These are phyloP conservation scores for Bruguiera hainesii DNA, from an alignment of 441 rosid species.

Conservation along the genomic window DNA sequence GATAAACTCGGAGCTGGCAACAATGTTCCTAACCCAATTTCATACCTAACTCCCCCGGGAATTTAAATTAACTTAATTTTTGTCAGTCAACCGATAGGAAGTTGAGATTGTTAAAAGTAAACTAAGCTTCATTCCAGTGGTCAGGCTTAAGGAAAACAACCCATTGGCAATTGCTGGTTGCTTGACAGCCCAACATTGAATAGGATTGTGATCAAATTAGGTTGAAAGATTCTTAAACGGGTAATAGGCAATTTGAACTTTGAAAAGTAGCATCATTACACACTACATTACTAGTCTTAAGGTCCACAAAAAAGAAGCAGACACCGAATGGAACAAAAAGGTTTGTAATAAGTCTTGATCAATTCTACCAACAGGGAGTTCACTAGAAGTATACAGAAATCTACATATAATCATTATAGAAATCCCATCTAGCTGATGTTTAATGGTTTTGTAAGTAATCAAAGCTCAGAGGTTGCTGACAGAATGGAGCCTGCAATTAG, in stretches of 20 bases:
- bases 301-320: slow-evolving; percentile 8
- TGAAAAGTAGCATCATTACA: slow-evolving; percentile 11
- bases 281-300: slow-evolving; percentile 9
- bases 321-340: slow-evolving; percentile 9
- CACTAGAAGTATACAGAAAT: slow-evolving; percentile 24
- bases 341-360: slow-evolving; percentile 10
- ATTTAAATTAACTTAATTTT: background rate
- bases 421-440: slow-evolving; percentile 17
- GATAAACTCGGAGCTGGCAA: slow-evolving; percentile 22
- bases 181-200: slow-evolving; percentile 4
- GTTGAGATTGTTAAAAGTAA: too few species aligned
- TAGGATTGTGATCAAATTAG: background rate
- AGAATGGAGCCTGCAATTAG: slow-evolving; percentile 63
- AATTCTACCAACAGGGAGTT: slow-evolving; percentile 16
- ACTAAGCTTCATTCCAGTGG: background rate
- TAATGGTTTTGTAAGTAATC: slow-evolving; percentile 64
- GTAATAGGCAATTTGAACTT: background rate
- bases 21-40: slow-evolving; percentile 8
- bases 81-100: background rate
- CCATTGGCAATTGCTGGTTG: background rate
- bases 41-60: slow-evolving; percentile 9
- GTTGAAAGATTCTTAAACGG: background rate
- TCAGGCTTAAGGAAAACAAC: background rate
- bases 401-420: slow-evolving; percentile 23
- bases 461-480: slow-evolving; percentile 87